Percentiles rank a stretch among this genome's conserved stretches.
Conservation (phyloP, 1,284 basidiomycete genomes). For the Rhodotorula sp. region DNA sequence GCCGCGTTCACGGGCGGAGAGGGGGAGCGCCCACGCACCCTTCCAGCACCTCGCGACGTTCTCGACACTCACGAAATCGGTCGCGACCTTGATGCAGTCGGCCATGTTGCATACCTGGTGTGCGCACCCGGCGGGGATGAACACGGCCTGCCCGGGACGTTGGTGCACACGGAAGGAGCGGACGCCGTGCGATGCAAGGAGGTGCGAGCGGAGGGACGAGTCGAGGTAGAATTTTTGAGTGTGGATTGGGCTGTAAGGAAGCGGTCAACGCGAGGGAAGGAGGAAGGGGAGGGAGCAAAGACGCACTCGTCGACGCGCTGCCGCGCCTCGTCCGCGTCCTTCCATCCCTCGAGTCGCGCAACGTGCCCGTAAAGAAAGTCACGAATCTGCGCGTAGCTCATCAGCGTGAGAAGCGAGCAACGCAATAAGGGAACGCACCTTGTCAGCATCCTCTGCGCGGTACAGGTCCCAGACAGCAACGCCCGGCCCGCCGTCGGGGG, state of each 20-base stretch:
- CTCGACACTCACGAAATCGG: constrained; percentile 92
- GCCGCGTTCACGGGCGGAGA: not conserved
- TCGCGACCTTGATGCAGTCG: constrained; percentile 94
- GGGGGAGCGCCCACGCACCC: constrained; percentile 9
- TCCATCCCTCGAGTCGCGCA: constrained; percentile 46
- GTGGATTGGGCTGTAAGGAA: constrained; percentile 72
- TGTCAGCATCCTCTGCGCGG: constrained; percentile 76
- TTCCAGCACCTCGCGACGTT: constrained; percentile 63
- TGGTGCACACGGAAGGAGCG: constrained; percentile 83
- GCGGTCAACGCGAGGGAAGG: not conserved
- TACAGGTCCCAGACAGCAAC: constrained; percentile 92
- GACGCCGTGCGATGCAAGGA: constrained; percentile 70
- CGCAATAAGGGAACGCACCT: constrained; percentile 38
- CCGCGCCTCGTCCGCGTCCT: constrained; percentile 21
- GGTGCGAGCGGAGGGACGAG: constrained; percentile 64
- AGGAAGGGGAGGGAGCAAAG: no score
- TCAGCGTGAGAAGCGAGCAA: not conserved
- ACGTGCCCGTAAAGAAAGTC: constrained; percentile 62
- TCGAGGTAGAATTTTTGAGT: constrained; percentile 86
- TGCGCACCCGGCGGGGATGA: constrained; percentile 78
- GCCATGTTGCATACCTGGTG: constrained; percentile 75
- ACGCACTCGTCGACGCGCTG: constrained; percentile 37
- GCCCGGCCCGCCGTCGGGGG: constrained; percentile 67
- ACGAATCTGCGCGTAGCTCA: constrained; percentile 57
- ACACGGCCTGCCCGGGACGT: constrained; percentile 86